phyloP scores from a whole-genome alignment of 1,139 yeast species.

The Pneumocystis canis region DNA sequence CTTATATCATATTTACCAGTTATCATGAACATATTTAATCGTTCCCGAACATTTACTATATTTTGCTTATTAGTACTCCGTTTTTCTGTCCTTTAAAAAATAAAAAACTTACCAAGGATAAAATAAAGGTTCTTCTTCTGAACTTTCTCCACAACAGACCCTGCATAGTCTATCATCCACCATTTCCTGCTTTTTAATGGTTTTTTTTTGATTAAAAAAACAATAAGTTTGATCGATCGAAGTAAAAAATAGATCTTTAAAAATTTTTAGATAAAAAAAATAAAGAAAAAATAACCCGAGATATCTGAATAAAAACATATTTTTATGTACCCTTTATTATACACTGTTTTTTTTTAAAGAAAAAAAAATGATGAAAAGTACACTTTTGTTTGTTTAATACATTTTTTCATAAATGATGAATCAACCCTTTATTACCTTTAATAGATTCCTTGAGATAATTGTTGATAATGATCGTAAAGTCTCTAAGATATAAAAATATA shows the following conservation, averaged over 20 bases:
- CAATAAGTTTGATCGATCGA: not conserved
- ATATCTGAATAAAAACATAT: too few relatives aligned
- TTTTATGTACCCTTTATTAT: too few relatives aligned
- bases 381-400: too few relatives aligned
- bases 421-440: not conserved
- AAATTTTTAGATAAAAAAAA: too few relatives aligned
- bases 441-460: constrained; percentile 86
- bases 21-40: constrained; percentile 84
- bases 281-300: too few relatives aligned
- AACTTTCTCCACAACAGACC: constrained; percentile 86
- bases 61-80: not conserved
- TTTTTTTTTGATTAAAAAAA: not conserved
- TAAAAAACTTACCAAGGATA: constrained; percentile 51
- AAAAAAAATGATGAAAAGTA: too few relatives aligned
- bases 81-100: not conserved
- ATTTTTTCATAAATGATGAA: not conserved
- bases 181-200: constrained; percentile 1
- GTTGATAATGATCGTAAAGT: constrained; percentile 84
- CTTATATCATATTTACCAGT: constrained; percentile 33
- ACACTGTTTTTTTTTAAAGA: too few relatives aligned
- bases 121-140: constrained; percentile 59
- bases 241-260: too few relatives aligned
- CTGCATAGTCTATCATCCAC: constrained; percentile 52
- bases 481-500: constrained; percentile 24
- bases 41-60: constrained; percentile 66